phyloP scores from a whole-genome alignment of 2,329 filamentous ascomycete genomes.

The Tricladium varicosporioides region DNA sequence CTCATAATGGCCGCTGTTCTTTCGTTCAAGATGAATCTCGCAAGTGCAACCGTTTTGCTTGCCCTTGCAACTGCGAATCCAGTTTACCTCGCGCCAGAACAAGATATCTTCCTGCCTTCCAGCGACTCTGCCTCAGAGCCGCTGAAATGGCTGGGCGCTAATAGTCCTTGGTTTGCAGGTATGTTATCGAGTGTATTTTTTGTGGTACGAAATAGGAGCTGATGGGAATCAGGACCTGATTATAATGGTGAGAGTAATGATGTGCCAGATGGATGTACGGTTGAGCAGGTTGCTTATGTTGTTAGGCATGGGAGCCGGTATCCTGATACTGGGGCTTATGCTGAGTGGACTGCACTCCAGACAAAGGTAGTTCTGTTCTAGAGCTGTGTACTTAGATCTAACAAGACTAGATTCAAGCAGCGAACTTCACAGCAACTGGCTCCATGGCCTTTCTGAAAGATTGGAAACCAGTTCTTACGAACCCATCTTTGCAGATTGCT shows the following conservation, averaged over 20 bases:
- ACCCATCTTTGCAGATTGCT: conserved; percentile 54
- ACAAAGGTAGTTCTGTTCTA: conserved; percentile 39
- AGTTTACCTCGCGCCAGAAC: conserved; percentile 28
- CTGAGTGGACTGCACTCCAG: conserved; percentile 51
- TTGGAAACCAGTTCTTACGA: conserved; percentile 57
- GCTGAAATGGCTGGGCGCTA: conserved; percentile 49
- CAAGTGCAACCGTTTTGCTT: neutral
- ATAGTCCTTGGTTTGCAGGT: conserved; percentile 53
- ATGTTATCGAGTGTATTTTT: conserved; percentile 13
- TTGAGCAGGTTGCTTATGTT: conserved; percentile 60
- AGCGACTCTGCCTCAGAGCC: conserved; percentile 40
- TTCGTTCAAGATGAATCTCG: neutral
- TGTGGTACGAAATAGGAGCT: neutral
- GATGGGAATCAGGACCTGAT: conserved; percentile 46
- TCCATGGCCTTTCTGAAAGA: conserved; percentile 53
- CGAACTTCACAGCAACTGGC: conserved; percentile 52
- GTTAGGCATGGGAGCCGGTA: conserved; percentile 62
- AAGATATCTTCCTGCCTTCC: conserved; percentile 35
- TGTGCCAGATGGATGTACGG: conserved; percentile 53
- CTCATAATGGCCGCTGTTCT: neutral
- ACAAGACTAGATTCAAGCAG: conserved; percentile 48
- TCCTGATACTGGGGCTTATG: conserved; percentile 59
- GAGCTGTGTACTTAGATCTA: too few species aligned
- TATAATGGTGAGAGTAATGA: conserved; percentile 53
- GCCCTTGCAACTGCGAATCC: neutral